Percentiles rank a stretch among this genome's conserved stretches.
Conservation (phyloP, 176 grass and related monocot species). For the Echinochloa phyllopogon region DNA sequence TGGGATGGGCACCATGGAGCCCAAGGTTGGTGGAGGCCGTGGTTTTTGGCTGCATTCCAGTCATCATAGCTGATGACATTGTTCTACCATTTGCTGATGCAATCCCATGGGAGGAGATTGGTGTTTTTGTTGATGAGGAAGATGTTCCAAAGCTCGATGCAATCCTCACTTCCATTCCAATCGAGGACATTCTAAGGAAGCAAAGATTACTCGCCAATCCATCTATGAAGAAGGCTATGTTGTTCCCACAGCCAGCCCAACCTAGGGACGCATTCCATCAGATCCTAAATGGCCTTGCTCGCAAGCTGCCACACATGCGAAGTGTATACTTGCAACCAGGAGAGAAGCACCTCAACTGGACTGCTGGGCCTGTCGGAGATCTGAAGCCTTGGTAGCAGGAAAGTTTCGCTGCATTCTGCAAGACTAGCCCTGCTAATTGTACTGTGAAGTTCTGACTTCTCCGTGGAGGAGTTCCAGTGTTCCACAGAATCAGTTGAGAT, state of each 20-base stretch:
- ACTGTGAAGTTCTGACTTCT: constrained; percentile 31
- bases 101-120: constrained; percentile 93
- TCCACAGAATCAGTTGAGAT: constrained; percentile 14
- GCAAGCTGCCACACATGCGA: constrained; percentile 73
- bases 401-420: constrained; percentile 5
- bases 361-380: constrained; percentile 64
- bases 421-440: not conserved
- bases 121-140: constrained; percentile 79
- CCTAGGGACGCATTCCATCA: constrained; percentile 85
- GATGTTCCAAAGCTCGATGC: constrained; percentile 83
- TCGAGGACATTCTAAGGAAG: constrained; percentile 79
- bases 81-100: constrained; percentile 88
- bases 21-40: constrained; percentile 87
- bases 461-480: constrained; percentile 13
- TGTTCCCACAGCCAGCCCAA: constrained; percentile 84
- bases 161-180: constrained; percentile 83
- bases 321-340: constrained; percentile 62
- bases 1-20: constrained; percentile 94
- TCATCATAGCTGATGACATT: constrained; percentile 88
- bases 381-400: constrained; percentile 76
- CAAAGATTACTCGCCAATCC: constrained; percentile 86
- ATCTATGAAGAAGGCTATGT: constrained; percentile 93
- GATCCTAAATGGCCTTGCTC: constrained; percentile 86
- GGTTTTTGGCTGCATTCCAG: constrained; percentile 90
- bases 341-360: constrained; percentile 82